Evolutionary conservation across 257 asterid genomes (phyloP), one percentile per base, ranked within the genome.

Genomic region (Solanum virginianum): DNA sequence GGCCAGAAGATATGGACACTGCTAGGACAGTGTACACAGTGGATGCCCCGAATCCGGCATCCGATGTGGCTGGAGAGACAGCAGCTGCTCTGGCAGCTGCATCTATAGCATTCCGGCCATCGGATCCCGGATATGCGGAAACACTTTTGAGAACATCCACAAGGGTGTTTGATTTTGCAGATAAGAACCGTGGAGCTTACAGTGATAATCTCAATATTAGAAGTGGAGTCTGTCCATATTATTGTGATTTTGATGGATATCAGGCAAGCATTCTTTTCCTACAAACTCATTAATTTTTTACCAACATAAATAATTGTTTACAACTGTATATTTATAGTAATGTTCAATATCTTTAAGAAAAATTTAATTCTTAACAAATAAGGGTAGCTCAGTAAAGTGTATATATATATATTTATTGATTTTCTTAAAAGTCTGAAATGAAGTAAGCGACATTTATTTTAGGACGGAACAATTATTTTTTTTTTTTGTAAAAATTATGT

Each of bases 1-100:
- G 99, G 87, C 99, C 99, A 8, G 99, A 97, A 88, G 99, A 97
- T 77, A 97, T 97, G 98, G 99, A 97, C 91, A 97, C 99, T 18
- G 90, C 89, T 47, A 91, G 99, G 84, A 94, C 99, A 20, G 98
- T 94, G 1, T 97, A 97, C 87, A 41, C 91, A 3, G 98, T 97
- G 10, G 98, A 95, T 53, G 98, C 98, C 14, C 99, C 99, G 1
- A 97, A 94, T 84, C 89, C 99, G n/a, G 99, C 99, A 49, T 93
- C 99, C 1, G 99, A 97, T 45, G 97, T 97, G 7, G 99, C 99
- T 0, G 99, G 95, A 12, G 99, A 97, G 87, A 97, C 94, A 3
- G 99, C 99, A 6, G 99, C 99, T 2, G 99, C 99, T 17, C 65
- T 97, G 74, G 99, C 99, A n/a, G 99, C 98, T 18, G 85, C 99